Evolutionary conservation across 352 stramenopile genomes (phyloP).

Genomic region (Plasmopara viticola): DNA sequence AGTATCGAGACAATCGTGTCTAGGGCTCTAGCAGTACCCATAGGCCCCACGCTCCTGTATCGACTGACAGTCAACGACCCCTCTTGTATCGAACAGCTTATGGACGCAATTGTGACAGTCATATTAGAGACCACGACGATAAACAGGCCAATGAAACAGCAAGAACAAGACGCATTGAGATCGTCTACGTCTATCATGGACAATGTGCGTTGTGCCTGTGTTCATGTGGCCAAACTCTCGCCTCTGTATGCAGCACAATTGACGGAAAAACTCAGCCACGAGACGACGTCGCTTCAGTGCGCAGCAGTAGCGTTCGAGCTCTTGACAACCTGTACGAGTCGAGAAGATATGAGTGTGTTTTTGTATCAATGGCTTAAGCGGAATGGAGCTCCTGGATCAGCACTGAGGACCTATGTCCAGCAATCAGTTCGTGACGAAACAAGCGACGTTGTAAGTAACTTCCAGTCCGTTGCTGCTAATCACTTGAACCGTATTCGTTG

Average conservation of each 20-base stretch:
- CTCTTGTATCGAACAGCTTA: conserved; percentile 26
- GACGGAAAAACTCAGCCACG: conserved; percentile 24
- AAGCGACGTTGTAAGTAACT: conserved; percentile 1
- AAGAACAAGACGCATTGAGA: conserved; percentile 26
- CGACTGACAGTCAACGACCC: conserved; percentile 50
- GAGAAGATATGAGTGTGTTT: conserved; percentile 30
- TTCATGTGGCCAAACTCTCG: conserved; percentile 31
- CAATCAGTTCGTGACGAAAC: conserved; percentile 10
- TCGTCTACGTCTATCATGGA: conserved; percentile 5
- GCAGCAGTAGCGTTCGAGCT: conserved; percentile 16
- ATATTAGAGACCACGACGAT: conserved; percentile 15
- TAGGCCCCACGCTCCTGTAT: conserved; percentile 36
- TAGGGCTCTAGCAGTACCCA: conserved; percentile 27
- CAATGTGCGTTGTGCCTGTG: conserved; percentile 20
- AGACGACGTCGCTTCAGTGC: conserved; percentile 26
- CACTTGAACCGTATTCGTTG: conserved; percentile 16
- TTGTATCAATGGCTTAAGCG: conserved; percentile 39
- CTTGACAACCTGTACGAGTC: conserved; percentile 12
- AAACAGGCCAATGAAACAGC: conserved; percentile 23
- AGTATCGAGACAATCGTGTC: conserved; percentile 8
- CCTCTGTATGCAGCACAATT: conserved; percentile 33
- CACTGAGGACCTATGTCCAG: conserved; percentile 23
- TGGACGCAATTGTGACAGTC: conserved; percentile 30
- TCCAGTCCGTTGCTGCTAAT: conserved; percentile 15
- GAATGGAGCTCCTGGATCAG: conserved; percentile 14